These are phyloP conservation scores for Ogataea neopini DNA, from an alignment of 805 yeast genomes.

Conservation along the genomic window DNA sequence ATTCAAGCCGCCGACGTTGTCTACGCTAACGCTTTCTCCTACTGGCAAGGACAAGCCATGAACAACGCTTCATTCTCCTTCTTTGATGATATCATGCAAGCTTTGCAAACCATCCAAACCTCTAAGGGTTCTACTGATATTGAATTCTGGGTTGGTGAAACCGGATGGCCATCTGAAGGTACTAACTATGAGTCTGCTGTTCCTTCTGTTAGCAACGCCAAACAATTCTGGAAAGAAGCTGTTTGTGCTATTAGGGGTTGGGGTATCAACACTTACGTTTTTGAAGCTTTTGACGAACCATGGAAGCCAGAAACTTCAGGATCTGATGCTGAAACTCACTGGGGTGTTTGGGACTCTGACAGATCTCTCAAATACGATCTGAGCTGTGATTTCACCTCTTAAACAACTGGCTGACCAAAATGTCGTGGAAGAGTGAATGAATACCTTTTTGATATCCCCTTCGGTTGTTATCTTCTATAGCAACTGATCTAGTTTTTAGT, in stretches of 20 bases:
- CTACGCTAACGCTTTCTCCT: constrained; percentile 94
- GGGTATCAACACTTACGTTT: constrained; percentile 91
- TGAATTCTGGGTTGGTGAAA: constrained; percentile 94
- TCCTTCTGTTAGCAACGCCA: constrained; percentile 76
- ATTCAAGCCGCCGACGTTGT: constrained; percentile 81
- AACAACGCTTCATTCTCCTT: constrained; percentile 84
- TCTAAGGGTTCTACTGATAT: constrained; percentile 84
- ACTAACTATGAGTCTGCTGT: constrained; percentile 62
- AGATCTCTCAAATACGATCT: constrained; percentile 47
- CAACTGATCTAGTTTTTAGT: background rate
- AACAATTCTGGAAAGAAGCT: constrained; percentile 80
- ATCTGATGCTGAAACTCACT: constrained; percentile 84
- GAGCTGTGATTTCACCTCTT: constrained; percentile 46
- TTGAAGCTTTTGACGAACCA: constrained; percentile 94
- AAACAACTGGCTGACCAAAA: background rate
- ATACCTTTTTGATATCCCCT: constrained; percentile 4
- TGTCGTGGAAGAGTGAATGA: background rate
- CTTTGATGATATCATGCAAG: constrained; percentile 97
- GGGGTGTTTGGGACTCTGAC: constrained; percentile 81
- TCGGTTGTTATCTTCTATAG: background rate
- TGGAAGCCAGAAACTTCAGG: constrained; percentile 95
- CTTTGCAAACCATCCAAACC: constrained; percentile 83
- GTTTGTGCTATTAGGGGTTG: constrained; percentile 93
- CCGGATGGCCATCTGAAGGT: constrained; percentile 96
- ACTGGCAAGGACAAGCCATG: constrained; percentile 97